phyloP scores from a whole-genome alignment of 2,329 filamentous ascomycete species.

The Lasiodiplodia sp. region DNA sequence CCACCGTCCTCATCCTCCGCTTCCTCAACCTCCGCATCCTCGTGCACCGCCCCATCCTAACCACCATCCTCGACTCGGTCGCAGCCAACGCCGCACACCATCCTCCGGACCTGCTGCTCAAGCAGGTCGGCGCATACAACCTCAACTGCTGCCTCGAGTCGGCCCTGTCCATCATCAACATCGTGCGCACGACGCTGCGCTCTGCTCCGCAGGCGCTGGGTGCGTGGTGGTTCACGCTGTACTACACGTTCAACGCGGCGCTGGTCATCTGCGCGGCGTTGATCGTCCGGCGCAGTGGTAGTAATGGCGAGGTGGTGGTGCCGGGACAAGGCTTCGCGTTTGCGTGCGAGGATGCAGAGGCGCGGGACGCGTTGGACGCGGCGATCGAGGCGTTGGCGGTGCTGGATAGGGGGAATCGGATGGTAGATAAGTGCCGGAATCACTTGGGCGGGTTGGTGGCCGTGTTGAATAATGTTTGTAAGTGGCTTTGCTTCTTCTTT shows the following conservation, averaged over 20 bases:
- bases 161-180: constrained; percentile 46
- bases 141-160: constrained; percentile 44
- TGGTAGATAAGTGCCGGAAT: constrained; percentile 41
- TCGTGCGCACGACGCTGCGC: constrained; percentile 39
- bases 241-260: constrained; percentile 44
- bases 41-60: constrained; percentile 51
- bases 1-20: constrained; percentile 54
- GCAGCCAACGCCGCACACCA: constrained; percentile 20
- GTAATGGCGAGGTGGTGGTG: neutral
- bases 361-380: constrained; percentile 32
- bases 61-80: constrained; percentile 45
- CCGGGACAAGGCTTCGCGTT: constrained; percentile 30
- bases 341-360: neutral
- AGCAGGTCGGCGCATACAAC: constrained; percentile 44
- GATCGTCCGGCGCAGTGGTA: constrained; percentile 31
- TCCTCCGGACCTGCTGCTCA: constrained; percentile 35
- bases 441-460: constrained; percentile 39
- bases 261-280: constrained; percentile 44
- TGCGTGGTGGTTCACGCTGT: constrained; percentile 53
- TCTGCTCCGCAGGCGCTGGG: constrained; percentile 39
- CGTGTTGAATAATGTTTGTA: constrained; percentile 3
- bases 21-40: constrained; percentile 53
- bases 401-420: constrained; percentile 41
- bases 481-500: neutral
- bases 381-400: constrained; percentile 36